A percentile compares a stretch with the other conserved stretches of the same genome.
These are phyloP conservation scores for Blastobotrys parvus DNA, from an alignment of 805 yeast genomes.

Conservation along the genomic window DNA sequence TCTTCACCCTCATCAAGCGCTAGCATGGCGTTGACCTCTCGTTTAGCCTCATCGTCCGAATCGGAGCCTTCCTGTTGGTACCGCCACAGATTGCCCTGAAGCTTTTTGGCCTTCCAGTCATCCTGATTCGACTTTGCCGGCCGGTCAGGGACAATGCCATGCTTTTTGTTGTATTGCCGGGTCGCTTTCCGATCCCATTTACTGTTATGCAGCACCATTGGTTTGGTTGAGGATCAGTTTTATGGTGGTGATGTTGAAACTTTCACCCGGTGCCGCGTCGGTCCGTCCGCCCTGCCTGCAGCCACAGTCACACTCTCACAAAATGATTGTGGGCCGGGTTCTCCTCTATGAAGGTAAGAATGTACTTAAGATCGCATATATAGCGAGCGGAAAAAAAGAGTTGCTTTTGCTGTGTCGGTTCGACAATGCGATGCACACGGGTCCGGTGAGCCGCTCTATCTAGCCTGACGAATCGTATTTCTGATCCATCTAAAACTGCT, in stretches of 20 bases:
- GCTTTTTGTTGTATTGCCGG: constrained; percentile 35
- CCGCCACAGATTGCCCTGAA: constrained; percentile 14
- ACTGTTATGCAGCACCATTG: constrained; percentile 45
- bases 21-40: background rate
- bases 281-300: background rate
- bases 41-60: constrained; percentile 1
- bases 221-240: background rate
- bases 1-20: too few relatives aligned
- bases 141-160: constrained; percentile 25
- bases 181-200: constrained; percentile 46
- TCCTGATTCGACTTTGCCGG: background rate
- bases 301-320: too few relatives aligned
- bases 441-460: too few relatives aligned
- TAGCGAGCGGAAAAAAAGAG: too few relatives aligned
- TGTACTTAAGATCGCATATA: too few relatives aligned
- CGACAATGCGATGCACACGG: too few relatives aligned
- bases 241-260: background rate
- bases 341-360: too few relatives aligned
- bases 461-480: too few relatives aligned
- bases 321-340: too few relatives aligned
- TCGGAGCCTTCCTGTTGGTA: constrained; percentile 9
- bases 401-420: too few relatives aligned
- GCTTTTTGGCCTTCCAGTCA: background rate
- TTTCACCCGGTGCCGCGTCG: background rate
- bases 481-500: too few relatives aligned